Percentiles rank a stretch among this genome's conserved stretches.
phyloP scores from a whole-genome alignment of 2,329 filamentous ascomycete species.

The Aspergillus brasiliensis region DNA sequence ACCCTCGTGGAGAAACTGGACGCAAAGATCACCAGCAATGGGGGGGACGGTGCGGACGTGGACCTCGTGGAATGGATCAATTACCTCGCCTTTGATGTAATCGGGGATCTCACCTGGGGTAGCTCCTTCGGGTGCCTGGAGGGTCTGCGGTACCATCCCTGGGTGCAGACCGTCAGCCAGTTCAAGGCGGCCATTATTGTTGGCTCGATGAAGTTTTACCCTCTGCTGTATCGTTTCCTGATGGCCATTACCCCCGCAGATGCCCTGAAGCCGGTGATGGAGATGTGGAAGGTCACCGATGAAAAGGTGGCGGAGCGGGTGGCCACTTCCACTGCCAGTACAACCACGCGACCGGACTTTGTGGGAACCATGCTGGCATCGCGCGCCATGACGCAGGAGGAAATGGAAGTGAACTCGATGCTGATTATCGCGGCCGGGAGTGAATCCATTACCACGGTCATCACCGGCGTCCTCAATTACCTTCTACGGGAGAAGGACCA shows the following conservation, averaged over 20 bases:
- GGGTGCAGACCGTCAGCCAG: slow-evolving; percentile 6
- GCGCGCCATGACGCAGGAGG: not conserved
- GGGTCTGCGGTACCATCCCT: not conserved
- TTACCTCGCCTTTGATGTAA: slow-evolving; percentile 17
- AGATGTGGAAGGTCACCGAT: not conserved
- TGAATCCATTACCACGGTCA: slow-evolving; percentile 6
- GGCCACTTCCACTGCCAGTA: not conserved
- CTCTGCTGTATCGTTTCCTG: not conserved
- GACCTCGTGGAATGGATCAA: slow-evolving; percentile 17
- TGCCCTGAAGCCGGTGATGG: not conserved
- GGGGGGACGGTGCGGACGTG: not conserved
- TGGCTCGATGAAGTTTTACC: slow-evolving; percentile 3
- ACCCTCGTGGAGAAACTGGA: slow-evolving; percentile 19
- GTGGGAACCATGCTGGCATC: slow-evolving; percentile 6
- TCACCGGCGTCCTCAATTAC: slow-evolving; percentile 6
- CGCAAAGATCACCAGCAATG: not conserved
- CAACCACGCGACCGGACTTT: slow-evolving; percentile 3
- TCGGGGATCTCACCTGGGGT: slow-evolving; percentile 15
- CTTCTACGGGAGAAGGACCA: slow-evolving; percentile 7
- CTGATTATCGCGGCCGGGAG: slow-evolving; percentile 12
- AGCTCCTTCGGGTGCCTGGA: slow-evolving; percentile 12
- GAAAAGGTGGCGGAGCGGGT: not conserved
- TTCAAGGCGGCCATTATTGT: not conserved
- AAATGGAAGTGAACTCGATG: slow-evolving; percentile 11
- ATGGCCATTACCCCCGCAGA: not conserved